Base-by-base conservation (phyloP, 2,329 filamentous ascomycete genomes). In the Paecilomyces fulvus region DNA sequence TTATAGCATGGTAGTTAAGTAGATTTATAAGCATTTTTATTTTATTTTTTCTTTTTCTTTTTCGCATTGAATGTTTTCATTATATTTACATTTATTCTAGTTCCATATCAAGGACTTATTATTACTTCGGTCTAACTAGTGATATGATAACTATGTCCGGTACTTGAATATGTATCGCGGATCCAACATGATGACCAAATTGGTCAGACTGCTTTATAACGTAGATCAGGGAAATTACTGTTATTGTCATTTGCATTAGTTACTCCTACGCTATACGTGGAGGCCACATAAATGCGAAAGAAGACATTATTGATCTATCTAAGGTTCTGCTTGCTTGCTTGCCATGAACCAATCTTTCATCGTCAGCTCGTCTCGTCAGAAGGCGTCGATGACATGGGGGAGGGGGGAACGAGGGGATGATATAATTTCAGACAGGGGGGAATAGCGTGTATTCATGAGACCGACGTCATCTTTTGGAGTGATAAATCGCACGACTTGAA, bases 211-310 rank as follows among this genome's bases (percentile, higher is more conserved):
- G 21, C 3, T 21, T 21, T 21, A 21, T 21, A 21, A 21, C 3
- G 21, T 21, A 21, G 21, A 21, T 21, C n/a, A 21, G 21, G 3
- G 21, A 21, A 3, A 21, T 21, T 21, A 21, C 21, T 21, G 21
- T 21, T 21, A 21, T 21, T 21, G 1, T 21, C 21, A 21, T 21
- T 21, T 21, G 3, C 21, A 21, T 21, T 21, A 21, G 21, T 21
- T 21, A 21, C 21, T 21, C 21, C 3, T 28, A 28, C 25, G 7
- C 25, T 28, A 28, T 28, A 6, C 25, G 2, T 28, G 25, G 33
- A 52, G 25, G 28, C 30, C n/a, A 52, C 25, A 57, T 57, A 46
- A 57, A 53, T 30, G 21, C 4, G 21, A 12, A 51, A 48, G 3
- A 50, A 51, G 20, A 20, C 20, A 51, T 25, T 25, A 51, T 25